These are phyloP conservation scores for Nigrograna mackinnonii DNA, from an alignment of 2,329 filamentous ascomycete species.

Conservation along the genomic window DNA sequence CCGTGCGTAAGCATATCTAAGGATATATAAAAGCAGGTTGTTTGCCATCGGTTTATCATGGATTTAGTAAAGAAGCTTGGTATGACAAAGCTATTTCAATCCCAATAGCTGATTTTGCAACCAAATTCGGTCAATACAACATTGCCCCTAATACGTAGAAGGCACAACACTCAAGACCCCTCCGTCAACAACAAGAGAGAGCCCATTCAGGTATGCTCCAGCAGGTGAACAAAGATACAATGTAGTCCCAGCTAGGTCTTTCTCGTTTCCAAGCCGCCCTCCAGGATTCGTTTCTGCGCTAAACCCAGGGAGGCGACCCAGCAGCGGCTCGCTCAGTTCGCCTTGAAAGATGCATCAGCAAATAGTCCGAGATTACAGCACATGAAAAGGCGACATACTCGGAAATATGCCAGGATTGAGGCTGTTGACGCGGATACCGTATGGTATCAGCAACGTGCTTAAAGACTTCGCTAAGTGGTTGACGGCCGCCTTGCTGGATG, in stretches of 20 bases:
- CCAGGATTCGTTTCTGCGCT: conserved; percentile 31
- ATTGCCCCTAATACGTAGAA: too few relatives aligned
- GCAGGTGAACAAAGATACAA: conserved; percentile 67
- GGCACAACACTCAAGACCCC: too few relatives aligned
- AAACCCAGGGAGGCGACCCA: not conserved
- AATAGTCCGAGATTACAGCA: not conserved
- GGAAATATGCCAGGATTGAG: conserved; percentile 45
- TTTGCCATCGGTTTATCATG: too few relatives aligned
- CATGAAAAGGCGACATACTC: conserved; percentile 1
- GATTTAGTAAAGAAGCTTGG: too few relatives aligned
- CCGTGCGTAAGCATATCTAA: too few relatives aligned
- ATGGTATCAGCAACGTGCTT: conserved; percentile 43
- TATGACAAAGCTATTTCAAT: too few relatives aligned
- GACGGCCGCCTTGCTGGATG: conserved; percentile 44
- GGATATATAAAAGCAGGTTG: too few relatives aligned
- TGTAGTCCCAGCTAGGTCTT: conserved; percentile 67
- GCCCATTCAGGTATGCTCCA: conserved; percentile 67
- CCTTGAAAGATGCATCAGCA: not conserved
- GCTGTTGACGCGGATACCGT: conserved; percentile 51
- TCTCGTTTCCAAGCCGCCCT: conserved; percentile 58
- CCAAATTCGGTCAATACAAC: too few relatives aligned
- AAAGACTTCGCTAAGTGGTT: conserved; percentile 54
- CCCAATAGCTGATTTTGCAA: too few relatives aligned
- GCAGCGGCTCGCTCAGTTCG: too few relatives aligned
- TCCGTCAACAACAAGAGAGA: conserved; percentile 64